Base-by-base conservation (phyloP, 179 eudicot genomes). In the Camellia oleifera region DNA sequence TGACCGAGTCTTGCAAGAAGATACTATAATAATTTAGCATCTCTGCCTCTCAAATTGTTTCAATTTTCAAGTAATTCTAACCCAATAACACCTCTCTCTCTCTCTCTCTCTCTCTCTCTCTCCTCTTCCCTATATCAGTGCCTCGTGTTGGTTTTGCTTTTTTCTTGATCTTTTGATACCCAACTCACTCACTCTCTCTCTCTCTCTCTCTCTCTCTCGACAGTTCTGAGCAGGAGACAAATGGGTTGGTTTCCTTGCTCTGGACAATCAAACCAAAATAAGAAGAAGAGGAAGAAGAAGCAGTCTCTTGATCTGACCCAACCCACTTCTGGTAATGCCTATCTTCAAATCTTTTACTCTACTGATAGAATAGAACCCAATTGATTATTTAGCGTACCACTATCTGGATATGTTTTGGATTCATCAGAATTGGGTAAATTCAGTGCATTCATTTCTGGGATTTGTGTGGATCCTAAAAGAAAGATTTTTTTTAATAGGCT, bases 201-300 rank as follows among this genome's bases (percentile, higher is more conserved):
- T 32, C 40, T 1, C 32, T 32, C 52, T 48, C 52, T 4, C 7
- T 7, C 80, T 66, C 40, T 46, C 79, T 77, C 42, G 15, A 69
- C 72, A 52, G 63, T 61, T 77, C 46, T 52, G 80, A 42, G 18
- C 6, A 63, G 67, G 50, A 64, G 2, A 63, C 69, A 77, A 17
- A 88, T 88, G 91, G 89, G 91, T 52, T 88, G 91, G 89, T 87
- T 87, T 82, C 89, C 85, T 40, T 88, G 91, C 74, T 87, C 91
- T 63, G 89, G 89, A 57, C 54, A 78, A 71, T 83, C 86, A 53
- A 74, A 76, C 64, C 72, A 75, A 77, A 50, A 26, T 26, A 87
- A 85, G 56, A 85, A 81, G 72, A 61, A 81, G 72, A 61, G 78
- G 78, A 88, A 85, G 86, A 86, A 84, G 77, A 84, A 81, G 4